Percentiles rank a stretch among this genome's conserved stretches.
phyloP scores from a whole-genome alignment of 1,284 basidiomycete species.

The Boletellus deceptivus region DNA sequence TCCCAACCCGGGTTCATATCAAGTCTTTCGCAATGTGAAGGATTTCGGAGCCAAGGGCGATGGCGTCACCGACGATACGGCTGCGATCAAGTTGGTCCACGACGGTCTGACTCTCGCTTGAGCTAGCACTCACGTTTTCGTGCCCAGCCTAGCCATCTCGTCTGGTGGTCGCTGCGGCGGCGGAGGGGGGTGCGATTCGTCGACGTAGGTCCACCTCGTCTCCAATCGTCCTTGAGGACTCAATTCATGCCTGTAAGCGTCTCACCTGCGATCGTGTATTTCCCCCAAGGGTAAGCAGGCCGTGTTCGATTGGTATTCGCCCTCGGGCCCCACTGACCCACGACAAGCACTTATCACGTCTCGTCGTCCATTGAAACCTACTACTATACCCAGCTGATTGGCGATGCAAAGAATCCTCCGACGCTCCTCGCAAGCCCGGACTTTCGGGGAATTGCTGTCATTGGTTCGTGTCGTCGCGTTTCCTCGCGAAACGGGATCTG shows the following conservation, averaged over 20 bases:
- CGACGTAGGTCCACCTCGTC: conserved; percentile 20
- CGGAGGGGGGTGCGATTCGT: conserved; percentile 8
- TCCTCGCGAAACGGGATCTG: conserved; percentile 1
- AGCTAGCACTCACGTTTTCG: conserved; percentile 2
- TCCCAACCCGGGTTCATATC: conserved; percentile 50
- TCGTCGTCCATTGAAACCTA: conserved; percentile 47
- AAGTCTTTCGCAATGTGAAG: conserved; percentile 53
- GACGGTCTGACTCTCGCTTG: not conserved
- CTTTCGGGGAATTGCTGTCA: conserved; percentile 52
- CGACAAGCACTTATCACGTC: conserved; percentile 43
- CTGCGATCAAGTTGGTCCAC: conserved; percentile 26
- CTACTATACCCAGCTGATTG: conserved; percentile 52
- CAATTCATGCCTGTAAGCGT: conserved; percentile 14
- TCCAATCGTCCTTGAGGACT: not conserved
- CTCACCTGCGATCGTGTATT: conserved; percentile 31
- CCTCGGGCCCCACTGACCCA: conserved; percentile 2
- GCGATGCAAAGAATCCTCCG: conserved; percentile 47
- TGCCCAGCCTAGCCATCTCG: conserved; percentile 26
- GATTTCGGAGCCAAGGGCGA: conserved; percentile 33
- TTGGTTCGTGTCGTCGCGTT: conserved; percentile 36
- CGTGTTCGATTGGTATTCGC: not conserved
- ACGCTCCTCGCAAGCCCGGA: conserved; percentile 44
- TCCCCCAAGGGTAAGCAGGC: conserved; percentile 22
- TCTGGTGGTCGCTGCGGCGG: conserved; percentile 25
- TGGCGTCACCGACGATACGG: conserved; percentile 31